These are phyloP conservation scores for Vitis vinifera DNA, from an alignment of 164 flowering plant species.

Conservation along the genomic window DNA sequence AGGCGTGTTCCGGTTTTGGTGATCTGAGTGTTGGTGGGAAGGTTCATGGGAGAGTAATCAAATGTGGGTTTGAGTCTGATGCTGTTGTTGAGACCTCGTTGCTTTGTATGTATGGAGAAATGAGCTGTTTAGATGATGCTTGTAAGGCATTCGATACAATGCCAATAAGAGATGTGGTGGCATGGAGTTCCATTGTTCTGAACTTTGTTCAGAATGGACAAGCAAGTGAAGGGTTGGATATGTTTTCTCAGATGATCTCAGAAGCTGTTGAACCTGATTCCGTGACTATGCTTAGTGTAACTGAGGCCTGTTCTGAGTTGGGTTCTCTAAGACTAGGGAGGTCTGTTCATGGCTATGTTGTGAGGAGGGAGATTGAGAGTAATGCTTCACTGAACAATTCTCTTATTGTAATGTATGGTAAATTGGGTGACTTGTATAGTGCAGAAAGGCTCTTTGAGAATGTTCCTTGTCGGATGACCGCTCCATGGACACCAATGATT, in stretches of 20 bases:
- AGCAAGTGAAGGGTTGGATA: constrained; percentile 40
- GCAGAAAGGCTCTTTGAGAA: constrained; percentile 48
- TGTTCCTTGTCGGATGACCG: constrained; percentile 15
- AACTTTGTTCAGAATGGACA: constrained; percentile 48
- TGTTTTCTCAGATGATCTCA: constrained; percentile 49
- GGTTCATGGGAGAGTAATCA: constrained; percentile 65
- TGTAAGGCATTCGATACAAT: constrained; percentile 58
- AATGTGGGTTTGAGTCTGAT: constrained; percentile 62
- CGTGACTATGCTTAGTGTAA: constrained; percentile 54
- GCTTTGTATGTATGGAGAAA: constrained; percentile 63
- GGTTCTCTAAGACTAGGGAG: constrained; percentile 41
- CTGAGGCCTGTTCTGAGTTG: constrained; percentile 64
- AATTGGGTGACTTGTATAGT: constrained; percentile 50
- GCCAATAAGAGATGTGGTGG: constrained; percentile 59
- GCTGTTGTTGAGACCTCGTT: constrained; percentile 56
- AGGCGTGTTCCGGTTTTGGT: constrained; percentile 58
- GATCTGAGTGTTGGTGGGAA: constrained; percentile 46
- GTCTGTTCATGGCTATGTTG: constrained; percentile 58
- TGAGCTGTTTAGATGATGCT: constrained; percentile 48
- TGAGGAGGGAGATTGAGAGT: constrained; percentile 37
- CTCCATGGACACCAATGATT: constrained; percentile 68
- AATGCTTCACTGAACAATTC: constrained; percentile 46
- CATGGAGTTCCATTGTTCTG: constrained; percentile 70
- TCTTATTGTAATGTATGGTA: constrained; percentile 61
- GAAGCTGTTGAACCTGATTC: constrained; percentile 50